Evolutionary conservation across 1,284 basidiomycete species (phyloP), one percentile per base, ranked within the genome.

Genomic region (Puccinia hordei): DNA sequence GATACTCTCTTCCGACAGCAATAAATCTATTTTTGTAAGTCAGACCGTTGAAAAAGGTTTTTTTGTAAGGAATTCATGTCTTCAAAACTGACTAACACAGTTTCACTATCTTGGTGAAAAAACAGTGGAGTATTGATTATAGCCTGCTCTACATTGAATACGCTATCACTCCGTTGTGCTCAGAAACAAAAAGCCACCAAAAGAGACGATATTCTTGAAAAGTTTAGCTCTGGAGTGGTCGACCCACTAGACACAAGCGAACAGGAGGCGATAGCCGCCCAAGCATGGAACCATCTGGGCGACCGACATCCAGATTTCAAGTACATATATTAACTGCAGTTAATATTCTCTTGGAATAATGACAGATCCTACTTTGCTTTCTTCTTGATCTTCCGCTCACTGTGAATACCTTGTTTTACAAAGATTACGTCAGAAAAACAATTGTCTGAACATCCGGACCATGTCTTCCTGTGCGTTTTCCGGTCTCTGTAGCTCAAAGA

Each of bases 251-350:
- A 27, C n/a, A 12, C 24, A 17, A 46, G 63, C 12, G 41, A 66
- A 46, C 63, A 66, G 41, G 63, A 66, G 1, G 0, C 10, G 13
- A 3, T 27, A 27, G 22, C 63, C 8, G 63, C 63, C 38, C 63
- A 66, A 59, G 72, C 72, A 15, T 73, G 72, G 72, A 53, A 73
- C n/a, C n/a, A 61, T 27, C 57, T 73, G 10, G 72, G 72, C 8
- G 72, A 73, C 24, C 35, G 30, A 41, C 72, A 73, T 24, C 72
- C 72, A 59, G 72, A 73, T 41, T 73, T 55, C 30, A 35, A 73
- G 41, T 73, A 73, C 33, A 33, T 38, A 17, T 63, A 63, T 63
- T 63, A 19, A 63, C 15, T 19, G 2, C 6, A 49, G 46, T 49
- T 13, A 13, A 44, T 44, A 13, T n/a, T n/a, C n/a, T n/a, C n/a